Base-by-base conservation (phyloP, 2,329 filamentous ascomycete genomes). In the Ascosphaera apis region DNA sequence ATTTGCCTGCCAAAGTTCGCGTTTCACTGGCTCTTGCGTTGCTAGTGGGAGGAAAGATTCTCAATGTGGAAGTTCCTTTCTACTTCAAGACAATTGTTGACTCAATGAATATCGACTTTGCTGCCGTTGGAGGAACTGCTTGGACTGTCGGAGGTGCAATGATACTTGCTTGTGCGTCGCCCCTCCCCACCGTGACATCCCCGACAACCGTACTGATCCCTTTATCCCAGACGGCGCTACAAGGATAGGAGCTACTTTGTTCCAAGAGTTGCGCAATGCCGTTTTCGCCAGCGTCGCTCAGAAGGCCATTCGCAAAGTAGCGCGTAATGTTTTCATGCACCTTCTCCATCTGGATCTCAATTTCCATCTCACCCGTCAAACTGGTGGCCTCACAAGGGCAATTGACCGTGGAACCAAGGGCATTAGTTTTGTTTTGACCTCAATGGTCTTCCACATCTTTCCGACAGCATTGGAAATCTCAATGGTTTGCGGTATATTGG, bases 71-170 rank as follows among this genome's bases (percentile, higher is more conserved):
- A 60, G 82, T 98, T 33, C 88, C 88, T 0, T 98, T 98, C 53
- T 98, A 93, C 63, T 98, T 98, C 64, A 95, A 95, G 64, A 84
- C 63, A 55, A 95, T 98, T 43, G 81, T 98, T 31, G 91, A 98
- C 55, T 74, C 81, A 15, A 92, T 98, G 82, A 98, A 98, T 53
- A 69, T 98, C 45, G 88, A 98, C 54, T 75, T 92, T 51, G 68
- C 71, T n/a, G 67, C 76, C 12, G 60, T 80, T 4, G 86, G 83
- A n/a, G 84, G 83, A 5, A 92, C 83, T 0, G 84, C 82, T 18
- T 79, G 76, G 36, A 83, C 82, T 0, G 76, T 92, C 5, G 88
- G 83, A 8, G 86, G 88, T 3, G 77, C 80, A 39, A 83, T 93
- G 71, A 88, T 98, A 38, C 59, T 98, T 44, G 88, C 82, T 39